Base-by-base conservation (phyloP, 345 rosid genomes). In the Sonneratia alba region DNA sequence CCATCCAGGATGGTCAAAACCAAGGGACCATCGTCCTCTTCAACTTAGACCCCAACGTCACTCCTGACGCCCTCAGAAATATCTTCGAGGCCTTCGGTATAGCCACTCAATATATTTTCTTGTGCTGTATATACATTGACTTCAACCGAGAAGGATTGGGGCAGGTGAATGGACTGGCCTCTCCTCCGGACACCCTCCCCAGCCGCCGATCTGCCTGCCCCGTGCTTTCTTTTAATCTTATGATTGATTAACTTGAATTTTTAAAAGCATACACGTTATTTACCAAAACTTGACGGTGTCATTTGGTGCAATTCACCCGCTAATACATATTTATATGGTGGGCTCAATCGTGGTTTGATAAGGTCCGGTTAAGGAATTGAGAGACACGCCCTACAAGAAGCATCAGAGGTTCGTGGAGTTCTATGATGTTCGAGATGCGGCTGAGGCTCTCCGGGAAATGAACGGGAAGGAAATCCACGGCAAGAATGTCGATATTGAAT, bases 331-430 rank as follows among this genome's bases (percentile, higher is more conserved):
- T 21, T 55, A 0, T 34, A 27, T 27, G 32, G 32, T 27, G 32
- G 32, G 32, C 32, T 27, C 32, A 27, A 42, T 27, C 6, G 1
- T 13, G 43, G 2, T 32, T 19, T 51, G 27, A 66, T 34, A 68
- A 94, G 98, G 98, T 49, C 72, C 78, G 3, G 89, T 95, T 67
- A 95, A 87, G 81, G 97, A 95, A 78, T 43, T 89, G 57, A 81
- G 99, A 74, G 99, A 89, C 80, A 95, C 99, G 2, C 99, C 99
- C 13, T 78, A 71, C 61, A 95, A 95, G 84, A 92, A 81, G 77
- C 89, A 87, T 64, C 99, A 95, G 40, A 82, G 89, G 71, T 95
- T 95, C 59, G 74, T 95, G 0, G 99, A 95, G 87, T 95, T 85
- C 68, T 89, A 80, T 73, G 99, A 95, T 71, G 81, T 90, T 0